Base-by-base conservation (phyloP, 176 grass and related monocot species). In the Bonia amplexicaulis region DNA sequence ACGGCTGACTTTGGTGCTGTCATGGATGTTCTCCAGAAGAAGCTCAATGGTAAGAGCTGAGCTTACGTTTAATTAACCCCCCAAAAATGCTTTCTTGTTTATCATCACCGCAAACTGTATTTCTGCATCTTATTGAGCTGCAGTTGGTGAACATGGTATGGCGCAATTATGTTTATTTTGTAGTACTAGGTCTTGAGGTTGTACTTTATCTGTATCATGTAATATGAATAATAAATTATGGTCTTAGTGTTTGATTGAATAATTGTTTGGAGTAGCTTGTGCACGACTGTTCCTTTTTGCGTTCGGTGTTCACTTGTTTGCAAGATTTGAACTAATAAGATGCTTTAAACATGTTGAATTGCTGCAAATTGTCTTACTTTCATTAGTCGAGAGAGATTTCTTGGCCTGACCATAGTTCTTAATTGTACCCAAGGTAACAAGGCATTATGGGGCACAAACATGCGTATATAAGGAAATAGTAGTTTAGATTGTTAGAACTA, bases 1-100 rank as follows among this genome's bases (percentile, higher is more conserved):
- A 95, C 88, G 85, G 85, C 93, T 57, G 86, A 92, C 54, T 95
- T 95, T 59, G 93, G 85, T 33, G 85, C 93, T 33, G 93, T 95
- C 15, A 95, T 95, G 93, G 93, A 95, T 84, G 90, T 92, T 55
- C 78, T 95, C 51, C 84, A 87, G 75, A 95, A 84, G 19, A 92
- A 92, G 45, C 75, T 95, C 41, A 70, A 92, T 45, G 85, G 82
- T 72, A 95, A 90, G 82, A 74, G 80, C 45, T 89, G 70, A 82
- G 65, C 33, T 78, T 70, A n/a, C 62, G 41, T 76, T 87, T 53
- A 69, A 7, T 83, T 87, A 80, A 83, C 80, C 59, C 59, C 45
- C 61, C 51, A 81, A 7, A 64, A 22, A 2, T 27, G 10, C 6
- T 58, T 76, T 82, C 71, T 84, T 89, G 29, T 79, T 75, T 84